These are phyloP conservation scores for Cladorrhinum sp. DNA, from an alignment of 2,329 filamentous ascomycete genomes.

Conservation along the genomic window DNA sequence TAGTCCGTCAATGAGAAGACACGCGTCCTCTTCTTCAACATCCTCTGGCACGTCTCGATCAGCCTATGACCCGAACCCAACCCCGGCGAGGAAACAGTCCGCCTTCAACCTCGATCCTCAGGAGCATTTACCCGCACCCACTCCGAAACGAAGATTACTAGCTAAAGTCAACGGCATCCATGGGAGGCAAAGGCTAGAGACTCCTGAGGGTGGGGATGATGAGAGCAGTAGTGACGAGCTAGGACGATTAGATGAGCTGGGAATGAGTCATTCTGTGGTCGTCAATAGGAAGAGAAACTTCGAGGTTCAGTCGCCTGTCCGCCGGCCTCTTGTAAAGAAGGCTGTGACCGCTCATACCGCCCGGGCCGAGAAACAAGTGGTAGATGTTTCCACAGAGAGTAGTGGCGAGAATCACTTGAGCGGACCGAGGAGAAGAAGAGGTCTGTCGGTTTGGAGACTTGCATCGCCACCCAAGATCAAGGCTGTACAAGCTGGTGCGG, in stretches of 20 bases:
- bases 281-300: background rate
- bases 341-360: background rate
- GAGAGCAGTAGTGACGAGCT: background rate
- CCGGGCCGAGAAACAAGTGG: too few species aligned
- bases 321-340: background rate
- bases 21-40: background rate
- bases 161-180: background rate
- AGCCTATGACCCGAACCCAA: too few species aligned
- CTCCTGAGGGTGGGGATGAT: background rate
- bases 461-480: slow-evolving; percentile 1
- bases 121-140: background rate
- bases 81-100: too few species aligned
- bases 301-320: background rate
- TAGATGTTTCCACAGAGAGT: too few species aligned
- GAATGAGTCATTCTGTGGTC: background rate
- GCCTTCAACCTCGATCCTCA: too few species aligned
- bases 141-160: background rate
- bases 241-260: background rate
- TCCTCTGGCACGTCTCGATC: background rate
- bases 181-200: background rate
- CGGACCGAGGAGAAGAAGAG: background rate
- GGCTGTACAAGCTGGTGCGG: background rate
- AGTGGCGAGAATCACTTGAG: background rate
- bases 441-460: background rate
- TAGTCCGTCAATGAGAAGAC: background rate